A percentile compares a stretch with the other conserved stretches of the same genome.
Conservation (phyloP, 163 green algal species). For the Chloromonas sp. region DNA sequence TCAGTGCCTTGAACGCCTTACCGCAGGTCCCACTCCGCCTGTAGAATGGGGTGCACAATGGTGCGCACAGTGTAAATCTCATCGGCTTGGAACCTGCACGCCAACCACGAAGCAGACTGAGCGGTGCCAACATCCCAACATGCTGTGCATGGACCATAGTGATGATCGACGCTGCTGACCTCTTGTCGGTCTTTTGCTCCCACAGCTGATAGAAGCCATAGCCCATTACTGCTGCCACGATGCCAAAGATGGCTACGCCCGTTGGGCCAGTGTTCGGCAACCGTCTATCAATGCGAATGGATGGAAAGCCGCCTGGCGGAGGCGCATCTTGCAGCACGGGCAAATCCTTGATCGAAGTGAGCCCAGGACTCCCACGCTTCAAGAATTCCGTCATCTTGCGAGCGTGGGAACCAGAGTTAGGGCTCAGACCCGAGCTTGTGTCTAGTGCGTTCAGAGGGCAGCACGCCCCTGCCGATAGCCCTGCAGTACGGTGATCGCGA, state of each 20-base stretch:
- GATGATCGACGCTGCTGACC: not conserved
- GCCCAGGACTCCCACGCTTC: slow-evolving; percentile 58
- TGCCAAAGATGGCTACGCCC: slow-evolving; percentile 40
- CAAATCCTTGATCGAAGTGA: slow-evolving; percentile 93
- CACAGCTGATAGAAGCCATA: slow-evolving; percentile 37
- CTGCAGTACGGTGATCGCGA: too few species aligned
- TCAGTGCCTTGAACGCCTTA: slow-evolving; percentile 1
- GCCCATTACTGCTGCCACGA: slow-evolving; percentile 28
- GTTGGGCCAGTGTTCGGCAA: slow-evolving; percentile 88
- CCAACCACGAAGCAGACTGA: not conserved
- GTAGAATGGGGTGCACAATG: slow-evolving; percentile 42
- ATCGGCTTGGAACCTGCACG: slow-evolving; percentile 30
- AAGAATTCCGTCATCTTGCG: slow-evolving; percentile 69
- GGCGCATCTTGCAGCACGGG: slow-evolving; percentile 84
- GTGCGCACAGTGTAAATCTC: slow-evolving; percentile 30
- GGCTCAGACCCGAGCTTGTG: not conserved
- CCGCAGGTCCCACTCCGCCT: slow-evolving; percentile 53
- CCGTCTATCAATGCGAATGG: slow-evolving; percentile 82
- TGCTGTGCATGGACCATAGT: not conserved
- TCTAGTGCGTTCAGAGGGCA: not conserved
- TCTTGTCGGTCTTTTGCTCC: slow-evolving; percentile 12
- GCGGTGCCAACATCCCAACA: not conserved
- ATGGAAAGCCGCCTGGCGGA: slow-evolving; percentile 89
- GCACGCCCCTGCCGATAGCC: too few species aligned
- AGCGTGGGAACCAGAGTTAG: not conserved